These are phyloP conservation scores for Urochloa ruziziensis DNA, from an alignment of 176 grass and related monocot species.

Conservation along the genomic window DNA sequence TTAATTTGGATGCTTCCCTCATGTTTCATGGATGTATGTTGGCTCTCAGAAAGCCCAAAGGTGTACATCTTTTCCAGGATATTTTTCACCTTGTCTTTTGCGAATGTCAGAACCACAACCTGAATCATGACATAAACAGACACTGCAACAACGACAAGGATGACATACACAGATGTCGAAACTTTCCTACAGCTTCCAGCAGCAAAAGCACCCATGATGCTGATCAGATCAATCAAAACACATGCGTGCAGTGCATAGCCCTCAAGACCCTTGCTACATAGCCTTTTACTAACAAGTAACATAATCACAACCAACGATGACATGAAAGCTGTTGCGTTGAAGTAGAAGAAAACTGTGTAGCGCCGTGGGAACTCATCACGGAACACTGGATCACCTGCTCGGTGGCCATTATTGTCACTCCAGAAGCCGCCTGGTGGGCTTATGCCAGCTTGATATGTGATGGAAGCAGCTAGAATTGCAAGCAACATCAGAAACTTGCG, in stretches of 20 bases:
- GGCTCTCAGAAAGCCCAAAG: neutral
- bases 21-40: neutral
- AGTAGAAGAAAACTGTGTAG: constrained; percentile 47
- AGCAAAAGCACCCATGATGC: constrained; percentile 48
- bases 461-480: constrained; percentile 47
- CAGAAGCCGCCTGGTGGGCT: constrained; percentile 53
- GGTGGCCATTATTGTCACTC: constrained; percentile 9
- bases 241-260: constrained; percentile 10
- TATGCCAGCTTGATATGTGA: constrained; percentile 52
- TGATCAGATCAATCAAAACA: constrained; percentile 33
- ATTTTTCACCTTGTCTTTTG: neutral
- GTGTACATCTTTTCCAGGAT: neutral
- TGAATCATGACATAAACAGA: constrained; percentile 26
- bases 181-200: constrained; percentile 34
- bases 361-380: constrained; percentile 24
- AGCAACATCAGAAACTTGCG: constrained; percentile 48
- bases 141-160: constrained; percentile 25
- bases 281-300: constrained; percentile 43
- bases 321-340: constrained; percentile 45
- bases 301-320: constrained; percentile 36
- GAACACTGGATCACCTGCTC: constrained; percentile 31
- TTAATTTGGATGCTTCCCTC: neutral
- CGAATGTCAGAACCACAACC: constrained; percentile 24
- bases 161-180: constrained; percentile 22
- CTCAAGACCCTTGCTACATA: constrained; percentile 23